Base-by-base conservation (phyloP, 2,329 filamentous ascomycete species). In the Pseudocercospora fijiensis region DNA sequence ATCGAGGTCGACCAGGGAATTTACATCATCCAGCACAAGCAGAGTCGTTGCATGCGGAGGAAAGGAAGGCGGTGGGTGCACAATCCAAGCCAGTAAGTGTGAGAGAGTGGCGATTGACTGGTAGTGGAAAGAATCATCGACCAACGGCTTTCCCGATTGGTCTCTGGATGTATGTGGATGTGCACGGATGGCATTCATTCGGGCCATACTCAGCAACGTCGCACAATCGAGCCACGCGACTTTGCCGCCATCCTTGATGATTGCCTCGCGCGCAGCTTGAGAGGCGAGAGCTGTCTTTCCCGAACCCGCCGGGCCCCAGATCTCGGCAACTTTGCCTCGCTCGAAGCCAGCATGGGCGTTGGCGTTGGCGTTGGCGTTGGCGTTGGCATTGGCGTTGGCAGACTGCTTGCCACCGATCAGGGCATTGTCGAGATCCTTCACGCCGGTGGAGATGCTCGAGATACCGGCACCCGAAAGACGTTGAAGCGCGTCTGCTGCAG, bases 281-380 rank as follows among this genome's bases (percentile, higher is more conserved):
- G 58, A 22, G 90, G 88, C 90, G 70, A 97, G 80, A 11, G 89
- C 83, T 3, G 92, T 96, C 81, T 96, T 97, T 28, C 93, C 94
- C 26, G 86, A 86, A 1, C 92, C 93, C 8, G 91, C 89, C 10
- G 93, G 92, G 0, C 94, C 94, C 85, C 91, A 96, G 57, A 96
- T 80, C 77, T 98, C 94, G 3, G 90, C 90, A 47, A 96, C 83
- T 75, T 92, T 90, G 13, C 92, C 91, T 62, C 88, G 86, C 65
- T 84, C 84, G 55, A 96, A 81, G 3, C 92, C 92, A 18, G 84
- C 83, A 28, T n/a, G n/a, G n/a, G n/a, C n/a, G n/a, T n/a, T n/a
- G n/a, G n/a, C n/a, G n/a, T n/a, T n/a, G n/a, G n/a, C n/a, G n/a
- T n/a, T n/a, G n/a, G n/a, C n/a, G n/a, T n/a, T n/a, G n/a, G n/a